Evolutionary conservation across 2,329 filamentous ascomycete species (phyloP).

Genomic region (Atkinsonella texensis): DNA sequence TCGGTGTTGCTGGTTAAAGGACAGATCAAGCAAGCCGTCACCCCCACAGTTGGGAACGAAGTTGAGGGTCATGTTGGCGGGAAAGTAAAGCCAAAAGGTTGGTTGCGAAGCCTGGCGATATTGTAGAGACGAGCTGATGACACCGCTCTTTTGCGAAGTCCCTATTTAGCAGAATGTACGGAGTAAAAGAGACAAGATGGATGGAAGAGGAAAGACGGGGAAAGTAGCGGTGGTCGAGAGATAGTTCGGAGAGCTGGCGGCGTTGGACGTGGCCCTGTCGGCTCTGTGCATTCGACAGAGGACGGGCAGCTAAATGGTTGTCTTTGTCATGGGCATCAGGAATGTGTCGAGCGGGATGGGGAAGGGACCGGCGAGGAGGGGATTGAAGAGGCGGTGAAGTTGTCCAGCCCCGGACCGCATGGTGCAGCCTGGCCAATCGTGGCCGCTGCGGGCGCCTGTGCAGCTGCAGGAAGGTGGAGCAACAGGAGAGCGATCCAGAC

Average conservation of each 20-base stretch:
- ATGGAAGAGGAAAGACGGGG: conserved; percentile 1
- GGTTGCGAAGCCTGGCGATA: conserved; percentile 19
- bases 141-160: conserved; percentile 32
- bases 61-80: conserved; percentile 42
- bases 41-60: conserved; percentile 43
- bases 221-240: background rate
- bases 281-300: conserved; percentile 1
- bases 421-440: conserved; percentile 25
- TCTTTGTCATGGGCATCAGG: conserved; percentile 3
- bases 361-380: conserved; percentile 11
- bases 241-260: conserved; percentile 3
- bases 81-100: conserved; percentile 20
- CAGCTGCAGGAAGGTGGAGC: conserved; percentile 17
- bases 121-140: conserved; percentile 26
- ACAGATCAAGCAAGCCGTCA: conserved; percentile 50
- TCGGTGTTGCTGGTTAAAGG: conserved; percentile 46
- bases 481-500: conserved; percentile 13
- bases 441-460: conserved; percentile 17
- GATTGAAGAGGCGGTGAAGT: conserved; percentile 27
- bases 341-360: conserved; percentile 7
- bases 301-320: background rate
- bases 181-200: background rate
- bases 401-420: conserved; percentile 21
- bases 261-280: conserved; percentile 5
- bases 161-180: conserved; percentile 19